Base-by-base conservation (phyloP, 306 rosid species). In the Prosopis cineraria region DNA sequence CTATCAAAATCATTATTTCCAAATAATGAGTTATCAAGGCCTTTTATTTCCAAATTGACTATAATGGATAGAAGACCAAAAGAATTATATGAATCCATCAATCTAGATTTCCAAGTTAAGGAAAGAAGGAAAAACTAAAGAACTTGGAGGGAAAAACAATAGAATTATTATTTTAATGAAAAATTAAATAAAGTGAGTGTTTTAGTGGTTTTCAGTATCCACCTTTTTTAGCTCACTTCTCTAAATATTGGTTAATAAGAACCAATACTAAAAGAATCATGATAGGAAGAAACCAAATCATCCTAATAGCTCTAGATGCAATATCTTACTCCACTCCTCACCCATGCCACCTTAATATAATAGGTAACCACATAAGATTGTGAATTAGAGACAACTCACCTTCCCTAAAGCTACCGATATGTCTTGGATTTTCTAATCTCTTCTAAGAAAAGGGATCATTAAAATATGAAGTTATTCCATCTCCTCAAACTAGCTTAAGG, bases 401-500 rank as follows among this genome's bases (percentile, higher is more conserved):
- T 45, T 77, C 48, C 10, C 53, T 40, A n/a, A 39, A 29, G 33
- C 27, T 36, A 66, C 48, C 53, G 20, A 25, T 36, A 44, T 2
- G 43, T 31, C 36, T 30, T 40, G 17, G 50, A 2, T 55, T 76
- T 77, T 52, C 69, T 27, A 11, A 39, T 34, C 43, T 17, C 44
- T 67, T 77, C 30, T 5, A 30, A 3, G 44, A 41, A 34, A 30
- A 3, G 5, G 43, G 58, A 70, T 30, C 40, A 52, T 33, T 0
- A 6, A n/a, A 70, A 33, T 70, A 30, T 56, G 40, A 29, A 68
- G 68, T 29, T n/a, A 20, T 50, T 50, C 56, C 56, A 50, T 17
- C 40, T 65, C 31, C 68, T 24, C 13, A 30, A 44, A 55, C 48
- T 27, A 67, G 65, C n/a, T 75, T 50, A 76, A 68, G 58, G 50